These are phyloP conservation scores for Lasiosphaeris hirsuta DNA, from an alignment of 495 filamentous ascomycete genomes.

Conservation along the genomic window DNA sequence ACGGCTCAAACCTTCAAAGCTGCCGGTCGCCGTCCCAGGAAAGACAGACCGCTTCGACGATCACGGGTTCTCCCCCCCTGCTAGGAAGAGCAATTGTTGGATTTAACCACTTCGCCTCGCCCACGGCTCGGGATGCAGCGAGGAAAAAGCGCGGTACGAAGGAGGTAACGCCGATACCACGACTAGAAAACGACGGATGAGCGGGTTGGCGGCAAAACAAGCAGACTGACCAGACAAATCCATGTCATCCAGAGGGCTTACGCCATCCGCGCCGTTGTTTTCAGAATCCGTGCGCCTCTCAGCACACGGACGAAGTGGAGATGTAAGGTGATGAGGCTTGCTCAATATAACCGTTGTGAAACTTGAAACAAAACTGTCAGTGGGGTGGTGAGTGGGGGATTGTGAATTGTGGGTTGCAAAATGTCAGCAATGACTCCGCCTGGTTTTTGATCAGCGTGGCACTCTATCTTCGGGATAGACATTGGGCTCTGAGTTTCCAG, in stretches of 20 bases:
- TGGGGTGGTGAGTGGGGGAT: not conserved
- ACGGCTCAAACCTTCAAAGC: not conserved
- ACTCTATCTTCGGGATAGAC: slow-evolving; percentile 7
- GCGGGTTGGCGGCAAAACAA: no score
- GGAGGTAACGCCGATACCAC: not conserved
- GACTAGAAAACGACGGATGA: not conserved
- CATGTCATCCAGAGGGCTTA: no score
- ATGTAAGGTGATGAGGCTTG: slow-evolving; percentile 7
- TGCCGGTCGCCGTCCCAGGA: not conserved
- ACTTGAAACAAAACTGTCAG: slow-evolving; percentile 20
- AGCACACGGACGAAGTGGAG: slow-evolving; percentile 10
- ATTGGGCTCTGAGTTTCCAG: slow-evolving; percentile 5
- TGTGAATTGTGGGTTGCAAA: not conserved
- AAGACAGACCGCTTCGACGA: not conserved
- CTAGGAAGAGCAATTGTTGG: not conserved
- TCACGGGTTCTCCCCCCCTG: slow-evolving; percentile 5
- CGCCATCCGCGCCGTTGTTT: not conserved
- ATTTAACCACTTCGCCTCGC: slow-evolving; percentile 7
- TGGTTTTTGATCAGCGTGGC: not conserved
- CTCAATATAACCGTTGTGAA: slow-evolving; percentile 16
- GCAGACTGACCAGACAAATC: no score
- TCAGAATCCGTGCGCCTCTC: slow-evolving; percentile 11
- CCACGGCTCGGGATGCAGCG: not conserved
- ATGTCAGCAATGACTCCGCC: not conserved
- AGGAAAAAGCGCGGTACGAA: not conserved